Conservation (phyloP, 2,329 filamentous ascomycete genomes). For the Alternaria angustiovoidea region DNA sequence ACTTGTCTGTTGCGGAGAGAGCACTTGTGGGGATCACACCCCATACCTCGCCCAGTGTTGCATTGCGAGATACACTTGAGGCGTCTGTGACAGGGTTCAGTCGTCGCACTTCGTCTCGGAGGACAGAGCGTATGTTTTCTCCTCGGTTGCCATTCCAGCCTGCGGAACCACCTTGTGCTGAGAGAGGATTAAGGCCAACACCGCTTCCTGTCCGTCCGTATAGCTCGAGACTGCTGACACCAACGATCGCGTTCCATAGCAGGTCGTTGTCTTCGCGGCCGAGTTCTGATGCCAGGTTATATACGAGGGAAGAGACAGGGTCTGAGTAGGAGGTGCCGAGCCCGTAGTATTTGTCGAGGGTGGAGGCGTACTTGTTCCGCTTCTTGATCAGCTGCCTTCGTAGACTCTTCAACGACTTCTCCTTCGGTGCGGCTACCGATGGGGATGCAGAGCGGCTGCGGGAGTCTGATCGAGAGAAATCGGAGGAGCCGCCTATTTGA, state of each 20-base stretch:
- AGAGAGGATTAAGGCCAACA: constrained; percentile 69
- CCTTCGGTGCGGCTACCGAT: constrained; percentile 55
- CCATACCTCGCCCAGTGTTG: constrained; percentile 69
- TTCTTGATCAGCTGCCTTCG: constrained; percentile 77
- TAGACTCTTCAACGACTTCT: constrained; percentile 75
- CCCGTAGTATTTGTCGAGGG: constrained; percentile 83
- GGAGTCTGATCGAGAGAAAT: constrained; percentile 52
- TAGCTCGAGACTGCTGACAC: constrained; percentile 91
- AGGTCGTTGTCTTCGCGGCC: constrained; percentile 97
- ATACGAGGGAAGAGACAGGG: constrained; percentile 92
- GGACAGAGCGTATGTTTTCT: constrained; percentile 81
- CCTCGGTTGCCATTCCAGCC: constrained; percentile 86
- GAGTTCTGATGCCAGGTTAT: constrained; percentile 91
- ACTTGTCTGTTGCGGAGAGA: constrained; percentile 86
- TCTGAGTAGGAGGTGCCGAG: constrained; percentile 92
- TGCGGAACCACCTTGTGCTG: constrained; percentile 62
- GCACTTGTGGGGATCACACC: constrained; percentile 92
- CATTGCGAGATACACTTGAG: constrained; percentile 65
- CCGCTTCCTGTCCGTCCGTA: constrained; percentile 87
- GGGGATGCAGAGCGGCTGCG: constrained; percentile 48
- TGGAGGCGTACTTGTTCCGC: constrained; percentile 76
- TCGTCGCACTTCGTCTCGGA: constrained; percentile 92
- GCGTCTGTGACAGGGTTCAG: constrained; percentile 78
- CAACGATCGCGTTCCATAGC: constrained; percentile 93
- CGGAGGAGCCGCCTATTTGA: constrained; percentile 45